Evolutionary conservation across 352 stramenopile species (phyloP), one percentile per base, ranked within the genome.

Genomic region (Globisporangium spiculum): DNA sequence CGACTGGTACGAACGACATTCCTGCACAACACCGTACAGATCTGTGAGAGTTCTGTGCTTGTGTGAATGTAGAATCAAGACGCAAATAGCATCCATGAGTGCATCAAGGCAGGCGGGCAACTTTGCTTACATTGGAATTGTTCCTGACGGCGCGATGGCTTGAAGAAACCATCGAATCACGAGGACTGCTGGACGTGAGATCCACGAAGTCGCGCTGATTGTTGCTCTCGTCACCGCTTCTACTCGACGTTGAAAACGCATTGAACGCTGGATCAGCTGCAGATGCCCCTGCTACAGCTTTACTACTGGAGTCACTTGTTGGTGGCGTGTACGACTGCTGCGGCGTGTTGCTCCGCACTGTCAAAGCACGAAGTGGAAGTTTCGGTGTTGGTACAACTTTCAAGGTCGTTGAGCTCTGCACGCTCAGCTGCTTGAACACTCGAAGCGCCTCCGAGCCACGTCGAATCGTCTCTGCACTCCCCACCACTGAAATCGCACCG

Each of bases 311-410:
- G 36, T 27, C 30, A 30, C 12, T 60, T 50, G 16, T 14, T 24
- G 34, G 10, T 0, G 27, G 27, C 20, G 26, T 18, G 18, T 22
- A 10, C 14, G 44, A 16, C 27, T 67, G 59, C 41, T 64, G 55
- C 10, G 18, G 4, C 41, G 48, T 44, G 24, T 38, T 38, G 1
- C 7, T 69, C 18, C 57, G 64, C 55, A 57, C 36, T 12, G 48
- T 56, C 12, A 57, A 44, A 18, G 60, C 30, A n/a, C 34, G 34
- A 48, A 55, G 34, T 30, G 50, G 66, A 18, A 59, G 52, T 32
- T 50, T 55, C 10, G 67, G 67, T 44, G 78, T 88, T 27, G 80
- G 80, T 20, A 88, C 73, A n/a, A 88, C 71, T 55, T 75, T 75
- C 0, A 88, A 56, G 22, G 62, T 38, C 22, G 55, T 52, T 30